Evolutionary conservation across 805 yeast genomes (phyloP).

Genomic region (Yamadazyma phyllophila): DNA sequence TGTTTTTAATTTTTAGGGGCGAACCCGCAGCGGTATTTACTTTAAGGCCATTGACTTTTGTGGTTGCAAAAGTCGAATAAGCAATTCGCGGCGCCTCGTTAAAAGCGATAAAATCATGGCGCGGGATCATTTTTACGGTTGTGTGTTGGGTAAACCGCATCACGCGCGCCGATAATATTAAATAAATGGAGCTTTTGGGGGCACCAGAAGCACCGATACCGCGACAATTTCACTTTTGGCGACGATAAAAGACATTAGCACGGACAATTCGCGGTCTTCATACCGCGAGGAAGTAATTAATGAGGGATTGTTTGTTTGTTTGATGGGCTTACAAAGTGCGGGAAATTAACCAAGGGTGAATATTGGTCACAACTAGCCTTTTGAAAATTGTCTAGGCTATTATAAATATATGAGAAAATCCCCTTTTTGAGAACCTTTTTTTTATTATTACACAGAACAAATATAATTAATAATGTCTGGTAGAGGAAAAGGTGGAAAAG

Average conservation of each 20-base stretch:
- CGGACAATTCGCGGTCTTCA: background rate
- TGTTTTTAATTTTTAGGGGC: background rate
- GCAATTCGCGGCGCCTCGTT: background rate
- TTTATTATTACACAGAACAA: slow-evolving; percentile 4
- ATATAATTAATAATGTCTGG: slow-evolving; percentile 70
- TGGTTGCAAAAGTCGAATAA: background rate
- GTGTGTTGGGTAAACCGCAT: background rate
- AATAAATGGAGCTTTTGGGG: background rate
- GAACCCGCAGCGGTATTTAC: background rate
- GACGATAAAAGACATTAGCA: background rate
- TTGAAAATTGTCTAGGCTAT: background rate
- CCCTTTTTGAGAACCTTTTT: slow-evolving; percentile 4
- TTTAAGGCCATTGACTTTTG: background rate
- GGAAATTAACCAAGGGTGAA: background rate
- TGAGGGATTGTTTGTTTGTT: slow-evolving; percentile 1
- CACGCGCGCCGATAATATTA: background rate
- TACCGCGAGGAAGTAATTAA: background rate
- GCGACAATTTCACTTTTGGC: background rate
- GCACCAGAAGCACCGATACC: background rate
- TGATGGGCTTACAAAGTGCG: slow-evolving; percentile 5
- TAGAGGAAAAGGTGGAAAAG: slow-evolving; percentile 99
- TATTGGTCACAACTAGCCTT: background rate
- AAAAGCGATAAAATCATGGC: background rate
- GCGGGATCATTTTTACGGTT: background rate
- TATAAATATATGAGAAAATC: slow-evolving; percentile 7